Evolutionary conservation across 306 rosid genomes (phyloP).

Genomic region (Argentina anserina): DNA sequence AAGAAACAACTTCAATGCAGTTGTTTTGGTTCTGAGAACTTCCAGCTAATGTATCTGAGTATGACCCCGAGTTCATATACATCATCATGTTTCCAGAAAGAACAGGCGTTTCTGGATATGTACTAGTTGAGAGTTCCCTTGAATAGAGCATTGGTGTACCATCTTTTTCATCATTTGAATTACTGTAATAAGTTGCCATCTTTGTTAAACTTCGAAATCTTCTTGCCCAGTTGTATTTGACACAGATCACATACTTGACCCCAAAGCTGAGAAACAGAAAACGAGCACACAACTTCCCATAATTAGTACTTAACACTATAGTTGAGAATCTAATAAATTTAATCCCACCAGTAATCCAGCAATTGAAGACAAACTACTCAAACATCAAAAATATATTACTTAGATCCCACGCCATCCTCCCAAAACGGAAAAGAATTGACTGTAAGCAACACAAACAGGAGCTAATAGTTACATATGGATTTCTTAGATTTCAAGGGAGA

Average conservation of each 20-base stretch:
- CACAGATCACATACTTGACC: constrained; percentile 13
- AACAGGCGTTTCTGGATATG: constrained; percentile 50
- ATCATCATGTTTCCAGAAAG: constrained; percentile 53
- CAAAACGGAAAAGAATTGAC: neutral
- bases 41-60: constrained; percentile 35
- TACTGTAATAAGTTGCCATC: constrained; percentile 58
- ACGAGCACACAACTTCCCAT: constrained; percentile 1
- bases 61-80: constrained; percentile 50
- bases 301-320: neutral
- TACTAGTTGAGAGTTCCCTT: constrained; percentile 51
- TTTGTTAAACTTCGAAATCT: constrained; percentile 28
- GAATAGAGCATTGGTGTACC: constrained; percentile 42
- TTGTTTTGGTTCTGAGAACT: constrained; percentile 51
- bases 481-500: neutral
- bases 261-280: constrained; percentile 9
- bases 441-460: neutral
- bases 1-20: constrained; percentile 40
- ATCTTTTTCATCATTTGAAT: constrained; percentile 49
- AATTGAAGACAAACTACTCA: neutral
- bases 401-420: constrained; percentile 19
- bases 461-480: neutral
- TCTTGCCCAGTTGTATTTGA: constrained; percentile 16
- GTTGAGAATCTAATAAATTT: neutral
- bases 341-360: neutral
- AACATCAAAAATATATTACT: neutral